Conservation (phyloP, 1,139 yeast species). For the Kurtzmaniella natalensis region DNA sequence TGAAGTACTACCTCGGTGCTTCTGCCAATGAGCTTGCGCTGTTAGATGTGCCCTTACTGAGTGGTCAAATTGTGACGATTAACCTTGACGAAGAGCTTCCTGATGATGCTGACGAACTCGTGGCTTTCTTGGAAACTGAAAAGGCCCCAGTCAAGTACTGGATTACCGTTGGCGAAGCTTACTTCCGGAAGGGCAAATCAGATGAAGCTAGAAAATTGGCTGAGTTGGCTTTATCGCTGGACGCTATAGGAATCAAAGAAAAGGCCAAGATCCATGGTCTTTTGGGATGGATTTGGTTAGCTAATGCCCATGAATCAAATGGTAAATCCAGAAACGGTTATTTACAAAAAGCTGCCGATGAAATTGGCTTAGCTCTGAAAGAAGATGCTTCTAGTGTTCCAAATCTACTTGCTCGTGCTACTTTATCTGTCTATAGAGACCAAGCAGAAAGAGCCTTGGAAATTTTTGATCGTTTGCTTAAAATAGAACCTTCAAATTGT, state of each 20-base stretch:
- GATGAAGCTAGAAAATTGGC: constrained; percentile 65
- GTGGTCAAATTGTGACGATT: constrained; percentile 68
- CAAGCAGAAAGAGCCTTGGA: constrained; percentile 65
- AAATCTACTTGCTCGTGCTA: constrained; percentile 60
- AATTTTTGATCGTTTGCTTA: constrained; percentile 52
- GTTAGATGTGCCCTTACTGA: constrained; percentile 65
- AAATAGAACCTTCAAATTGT: constrained; percentile 52
- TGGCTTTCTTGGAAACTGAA: constrained; percentile 74
- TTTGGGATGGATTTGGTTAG: constrained; percentile 61
- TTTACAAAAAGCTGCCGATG: constrained; percentile 20
- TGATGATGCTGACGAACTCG: constrained; percentile 81
- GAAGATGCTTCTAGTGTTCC: constrained; percentile 22
- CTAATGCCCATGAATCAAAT: neutral
- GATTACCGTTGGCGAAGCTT: constrained; percentile 80
- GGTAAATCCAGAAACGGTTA: constrained; percentile 19
- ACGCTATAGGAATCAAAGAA: constrained; percentile 43
- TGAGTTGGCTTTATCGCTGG: constrained; percentile 48
- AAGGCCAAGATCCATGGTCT: constrained; percentile 55
- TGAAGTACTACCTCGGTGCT: constrained; percentile 36
- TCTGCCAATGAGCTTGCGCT: constrained; percentile 28
- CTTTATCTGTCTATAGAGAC: constrained; percentile 42
- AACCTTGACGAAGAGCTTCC: constrained; percentile 72
- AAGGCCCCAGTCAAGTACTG: constrained; percentile 73
- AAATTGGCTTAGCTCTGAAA: constrained; percentile 15
- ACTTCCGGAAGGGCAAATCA: constrained; percentile 56